A percentile compares a stretch with the other conserved stretches of the same genome.
These are phyloP conservation scores for Prosopis cineraria DNA, from an alignment of 306 rosid species.

Conservation along the genomic window DNA sequence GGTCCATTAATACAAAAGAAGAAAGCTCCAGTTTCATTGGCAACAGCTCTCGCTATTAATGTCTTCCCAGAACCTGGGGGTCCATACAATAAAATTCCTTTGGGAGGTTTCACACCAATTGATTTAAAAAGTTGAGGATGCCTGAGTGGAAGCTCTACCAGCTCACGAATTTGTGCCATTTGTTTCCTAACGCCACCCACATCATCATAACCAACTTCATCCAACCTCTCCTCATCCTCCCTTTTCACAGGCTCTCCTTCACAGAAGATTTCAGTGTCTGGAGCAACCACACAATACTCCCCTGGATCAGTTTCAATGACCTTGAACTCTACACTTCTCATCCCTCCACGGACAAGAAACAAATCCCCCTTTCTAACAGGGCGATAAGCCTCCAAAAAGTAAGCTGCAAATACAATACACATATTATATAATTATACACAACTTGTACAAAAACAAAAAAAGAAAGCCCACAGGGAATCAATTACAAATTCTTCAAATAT, in stretches of 20 bases:
- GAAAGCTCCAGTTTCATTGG: constrained; percentile 74
- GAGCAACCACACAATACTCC: constrained; percentile 67
- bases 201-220: constrained; percentile 71
- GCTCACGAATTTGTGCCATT: constrained; percentile 72
- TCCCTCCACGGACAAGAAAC: constrained; percentile 66
- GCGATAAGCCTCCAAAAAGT: constrained; percentile 68
- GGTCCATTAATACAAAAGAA: constrained; percentile 72
- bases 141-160: constrained; percentile 69
- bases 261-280: constrained; percentile 72
- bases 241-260: constrained; percentile 65
- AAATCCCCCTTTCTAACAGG: constrained; percentile 71
- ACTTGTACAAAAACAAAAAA: background rate
- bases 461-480: background rate
- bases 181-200: constrained; percentile 78
- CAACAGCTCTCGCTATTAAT: constrained; percentile 65
- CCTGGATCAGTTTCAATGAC: constrained; percentile 70
- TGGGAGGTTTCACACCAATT: constrained; percentile 74
- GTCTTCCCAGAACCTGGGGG: constrained; percentile 77
- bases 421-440: background rate
- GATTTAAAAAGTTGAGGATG: constrained; percentile 73
- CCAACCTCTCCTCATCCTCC: constrained; percentile 67
- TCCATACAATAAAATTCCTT: constrained; percentile 70
- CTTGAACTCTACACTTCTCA: constrained; percentile 72
- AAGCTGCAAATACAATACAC: constrained; percentile 44
- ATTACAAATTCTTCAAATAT: background rate